These are phyloP conservation scores for Maudiozyma bulderi DNA, from an alignment of 805 yeast genomes.

Conservation along the genomic window DNA sequence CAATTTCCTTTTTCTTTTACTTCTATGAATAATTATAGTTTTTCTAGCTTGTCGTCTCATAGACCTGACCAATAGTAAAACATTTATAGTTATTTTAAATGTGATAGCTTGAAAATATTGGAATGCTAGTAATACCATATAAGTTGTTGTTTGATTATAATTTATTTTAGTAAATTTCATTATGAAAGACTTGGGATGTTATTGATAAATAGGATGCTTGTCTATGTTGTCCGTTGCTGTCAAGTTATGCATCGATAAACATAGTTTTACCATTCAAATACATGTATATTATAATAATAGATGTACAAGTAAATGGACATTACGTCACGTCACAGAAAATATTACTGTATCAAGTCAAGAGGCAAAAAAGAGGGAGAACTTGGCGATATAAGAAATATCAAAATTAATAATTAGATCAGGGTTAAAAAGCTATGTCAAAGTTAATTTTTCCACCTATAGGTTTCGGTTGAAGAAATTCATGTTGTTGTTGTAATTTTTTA, in stretches of 20 bases:
- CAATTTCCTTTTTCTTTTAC: neutral
- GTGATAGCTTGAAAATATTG: neutral
- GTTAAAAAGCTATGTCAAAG: slow-evolving; percentile 60
- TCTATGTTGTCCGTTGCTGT: too few species aligned
- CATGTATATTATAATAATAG: too few species aligned
- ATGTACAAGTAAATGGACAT: too few species aligned
- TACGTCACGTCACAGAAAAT: too few species aligned
- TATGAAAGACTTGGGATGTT: neutral
- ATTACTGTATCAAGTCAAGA: too few species aligned
- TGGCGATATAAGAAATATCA: neutral
- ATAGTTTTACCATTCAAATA: too few species aligned
- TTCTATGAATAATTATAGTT: neutral
- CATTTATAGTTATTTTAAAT: neutral
- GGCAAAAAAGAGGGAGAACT: neutral
- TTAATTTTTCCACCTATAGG: slow-evolving; percentile 43
- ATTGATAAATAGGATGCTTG: neutral
- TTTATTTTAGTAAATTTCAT: neutral
- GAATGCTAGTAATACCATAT: neutral
- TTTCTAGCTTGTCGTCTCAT: neutral
- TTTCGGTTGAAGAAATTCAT: slow-evolving; percentile 68
- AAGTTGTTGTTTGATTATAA: neutral
- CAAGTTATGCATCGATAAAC: too few species aligned
- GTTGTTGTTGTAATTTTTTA: slow-evolving; percentile 36
- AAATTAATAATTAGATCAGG: slow-evolving; percentile 35
- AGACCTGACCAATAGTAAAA: neutral